Evolutionary conservation across 768 basidiomycete species (phyloP).

Genomic region (Xanthoconium purpureum): DNA sequence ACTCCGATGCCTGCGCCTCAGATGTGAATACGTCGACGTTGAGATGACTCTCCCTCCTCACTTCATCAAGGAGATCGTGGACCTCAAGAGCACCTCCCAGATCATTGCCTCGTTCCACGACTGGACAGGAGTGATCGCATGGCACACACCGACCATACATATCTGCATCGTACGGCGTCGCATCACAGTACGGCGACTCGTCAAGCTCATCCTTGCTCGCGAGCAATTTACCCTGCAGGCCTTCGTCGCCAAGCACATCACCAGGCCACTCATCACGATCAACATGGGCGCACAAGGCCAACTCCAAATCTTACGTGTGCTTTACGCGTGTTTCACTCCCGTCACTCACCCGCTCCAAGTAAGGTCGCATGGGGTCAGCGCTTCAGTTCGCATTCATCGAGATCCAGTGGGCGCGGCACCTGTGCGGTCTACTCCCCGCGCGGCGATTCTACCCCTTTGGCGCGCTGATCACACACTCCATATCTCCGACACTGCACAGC

Average conservation of each 20-base stretch:
- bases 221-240: conserved; percentile 78
- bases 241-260: conserved; percentile 57
- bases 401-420: conserved; percentile 76
- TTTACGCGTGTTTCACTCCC: conserved; percentile 84
- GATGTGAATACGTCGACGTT: conserved; percentile 90
- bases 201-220: conserved; percentile 79
- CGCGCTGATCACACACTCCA: conserved; percentile 80
- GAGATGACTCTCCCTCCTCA: conserved; percentile 75
- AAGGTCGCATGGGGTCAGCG: too few relatives aligned
- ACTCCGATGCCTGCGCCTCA: conserved; percentile 78
- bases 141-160: conserved; percentile 67
- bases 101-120: conserved; percentile 96
- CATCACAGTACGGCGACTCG: conserved; percentile 73
- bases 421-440: conserved; percentile 75
- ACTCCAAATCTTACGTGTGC: conserved; percentile 85
- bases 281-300: conserved; percentile 92
- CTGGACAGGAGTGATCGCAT: conserved; percentile 81
- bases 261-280: conserved; percentile 89
- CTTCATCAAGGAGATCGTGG: conserved; percentile 53
- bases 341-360: conserved; percentile 85
- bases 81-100: conserved; percentile 66
- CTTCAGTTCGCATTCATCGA: conserved; percentile 84
- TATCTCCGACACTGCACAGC: conserved; percentile 92
- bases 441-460: conserved; percentile 86
- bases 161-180: conserved; percentile 66